A percentile compares a stretch with the other conserved stretches of the same genome.
Evolutionary conservation across 106 monocot species (phyloP).

Genomic region (Hemerocallis citrina): DNA sequence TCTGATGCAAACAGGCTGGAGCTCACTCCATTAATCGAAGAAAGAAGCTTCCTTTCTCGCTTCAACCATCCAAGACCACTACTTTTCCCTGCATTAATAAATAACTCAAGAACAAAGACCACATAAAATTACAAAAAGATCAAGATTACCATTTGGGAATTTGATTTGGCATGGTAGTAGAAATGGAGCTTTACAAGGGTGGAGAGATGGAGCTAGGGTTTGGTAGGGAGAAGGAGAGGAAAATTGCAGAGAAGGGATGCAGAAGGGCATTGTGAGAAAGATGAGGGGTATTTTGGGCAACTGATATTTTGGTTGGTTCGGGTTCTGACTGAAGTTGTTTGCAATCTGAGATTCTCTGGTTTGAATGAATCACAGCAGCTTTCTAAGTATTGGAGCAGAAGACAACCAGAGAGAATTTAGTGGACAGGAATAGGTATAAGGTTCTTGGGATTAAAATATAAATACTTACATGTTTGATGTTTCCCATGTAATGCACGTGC

Average conservation of each 20-base stretch:
- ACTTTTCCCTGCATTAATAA: background rate
- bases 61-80: background rate
- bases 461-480: too few relatives aligned
- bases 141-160: background rate
- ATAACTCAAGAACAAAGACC: background rate
- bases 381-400: too few relatives aligned
- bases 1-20: slow-evolving; percentile 13
- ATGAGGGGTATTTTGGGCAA: slow-evolving; percentile 1
- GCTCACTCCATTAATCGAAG: slow-evolving; percentile 2
- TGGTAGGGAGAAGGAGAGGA: slow-evolving; percentile 8
- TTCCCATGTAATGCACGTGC: too few relatives aligned
- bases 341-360: too few relatives aligned
- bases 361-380: too few relatives aligned
- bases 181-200: background rate
- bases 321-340: too few relatives aligned
- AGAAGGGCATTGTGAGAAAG: slow-evolving; percentile 15
- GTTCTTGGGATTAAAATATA: too few relatives aligned
- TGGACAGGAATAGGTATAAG: too few relatives aligned
- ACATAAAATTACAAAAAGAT: background rate
- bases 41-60: background rate
- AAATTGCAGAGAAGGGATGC: slow-evolving; percentile 1
- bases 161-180: background rate
- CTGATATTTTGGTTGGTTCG: background rate
- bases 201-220: slow-evolving; percentile 9
- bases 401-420: too few relatives aligned